Percentiles rank a stretch among this genome's conserved stretches.
Evolutionary conservation across 2,329 filamentous ascomycete species (phyloP).

Genomic region (Beauveria pseudobassiana): DNA sequence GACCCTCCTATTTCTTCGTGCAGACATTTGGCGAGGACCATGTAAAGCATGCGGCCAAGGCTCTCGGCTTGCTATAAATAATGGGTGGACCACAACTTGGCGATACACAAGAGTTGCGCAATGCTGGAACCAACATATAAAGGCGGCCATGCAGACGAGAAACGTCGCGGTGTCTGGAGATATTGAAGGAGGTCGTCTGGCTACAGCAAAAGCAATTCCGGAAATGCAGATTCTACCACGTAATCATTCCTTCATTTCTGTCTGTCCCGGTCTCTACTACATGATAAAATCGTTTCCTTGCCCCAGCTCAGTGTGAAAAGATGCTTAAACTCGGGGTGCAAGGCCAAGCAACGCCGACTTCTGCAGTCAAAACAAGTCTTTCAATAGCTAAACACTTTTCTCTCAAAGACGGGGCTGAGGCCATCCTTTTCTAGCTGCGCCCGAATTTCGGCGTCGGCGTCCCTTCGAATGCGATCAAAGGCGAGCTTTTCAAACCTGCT

Average conservation of each 20-base stretch:
- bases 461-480: conserved; percentile 70
- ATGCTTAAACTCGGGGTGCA: neutral
- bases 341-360: neutral
- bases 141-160: too few relatives aligned
- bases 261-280: neutral
- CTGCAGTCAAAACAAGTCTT: neutral
- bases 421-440: conserved; percentile 39
- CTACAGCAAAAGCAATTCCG: neutral
- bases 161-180: neutral
- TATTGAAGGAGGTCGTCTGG: neutral
- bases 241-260: neutral
- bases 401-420: conserved; percentile 33
- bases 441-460: conserved; percentile 45
- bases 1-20: conserved; percentile 97
- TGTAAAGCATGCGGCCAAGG: conserved; percentile 84
- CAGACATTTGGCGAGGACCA: conserved; percentile 85
- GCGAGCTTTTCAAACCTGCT: conserved; percentile 85
- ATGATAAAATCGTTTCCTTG: neutral
- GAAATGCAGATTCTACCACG: neutral
- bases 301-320: neutral
- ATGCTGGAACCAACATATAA: neutral
- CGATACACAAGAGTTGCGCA: neutral
- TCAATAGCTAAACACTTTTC: conserved; percentile 14
- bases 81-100: neutral
- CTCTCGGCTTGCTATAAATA: conserved; percentile 40